Base-by-base conservation (phyloP, 169 alveolate species). In the Plasmodium berghei region DNA sequence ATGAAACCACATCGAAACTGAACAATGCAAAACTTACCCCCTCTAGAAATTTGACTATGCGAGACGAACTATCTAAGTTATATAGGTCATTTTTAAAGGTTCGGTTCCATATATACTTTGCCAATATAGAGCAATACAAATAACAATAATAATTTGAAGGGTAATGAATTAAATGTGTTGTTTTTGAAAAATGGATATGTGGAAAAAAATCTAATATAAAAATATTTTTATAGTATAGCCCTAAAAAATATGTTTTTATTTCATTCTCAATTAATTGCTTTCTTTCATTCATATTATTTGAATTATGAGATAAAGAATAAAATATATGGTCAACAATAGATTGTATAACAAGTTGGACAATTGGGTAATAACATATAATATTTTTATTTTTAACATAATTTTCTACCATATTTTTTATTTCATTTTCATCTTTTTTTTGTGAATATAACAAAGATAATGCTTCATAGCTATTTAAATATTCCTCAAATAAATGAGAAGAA, bases 401-500 rank as follows among this genome's bases (percentile, higher is more conserved):
- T 22, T 12, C 5, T 58, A 86, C 9, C 9, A 86, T 16, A 20
- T 66, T 64, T 14, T 49, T 24, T 12, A 14, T 34, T n/a, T 66
- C 63, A 61, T 40, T 12, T n/a, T 40, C 28, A 42, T 59, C 14
- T 18, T 49, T 62, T 34, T 34, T 34, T 34, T 34, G 42, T 6
- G 63, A 28, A 48, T 86, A 86, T 55, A 86, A 52, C 22, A 61
- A 20, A 20, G 72, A 26, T 34, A 86, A 54, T 12, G 77, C 66
- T 26, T 70, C 91, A 52, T 72, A 71, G 49, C 69, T 70, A 66
- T 69, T 86, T 71, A 86, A 86, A 72, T 86, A 86, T 16, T 69
- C 87, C 64, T 94, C 96, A 73, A 94, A 94, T 48, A 94, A 91
- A 48, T 94, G 96, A 20, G 96, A 94, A 1, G 96, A 87, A 73